These are phyloP conservation scores for Mortierella sp. DNA, from an alignment of 371 early-diverging fungal species.

Conservation along the genomic window DNA sequence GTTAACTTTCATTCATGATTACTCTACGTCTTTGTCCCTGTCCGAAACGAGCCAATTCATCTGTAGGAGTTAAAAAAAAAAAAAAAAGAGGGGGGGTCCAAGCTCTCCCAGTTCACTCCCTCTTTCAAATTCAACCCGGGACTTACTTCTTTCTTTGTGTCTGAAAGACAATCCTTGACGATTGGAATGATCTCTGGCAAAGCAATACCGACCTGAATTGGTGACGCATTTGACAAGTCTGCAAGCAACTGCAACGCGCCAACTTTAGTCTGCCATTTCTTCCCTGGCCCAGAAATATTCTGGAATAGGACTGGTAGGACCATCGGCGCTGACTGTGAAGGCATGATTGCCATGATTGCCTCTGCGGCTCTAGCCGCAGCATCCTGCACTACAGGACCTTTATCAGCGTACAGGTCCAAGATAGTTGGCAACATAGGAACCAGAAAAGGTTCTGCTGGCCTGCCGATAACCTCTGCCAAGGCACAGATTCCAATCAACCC, in stretches of 20 bases:
- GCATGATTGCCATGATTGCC: conserved; percentile 63
- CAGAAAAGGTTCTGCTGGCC: conserved; percentile 71
- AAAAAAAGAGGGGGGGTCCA: too few species aligned
- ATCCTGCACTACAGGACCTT: conserved; percentile 70
- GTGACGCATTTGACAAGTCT: conserved; percentile 66
- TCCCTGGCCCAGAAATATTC: conserved; percentile 68
- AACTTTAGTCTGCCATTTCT: conserved; percentile 85
- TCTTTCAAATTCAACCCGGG: neutral
- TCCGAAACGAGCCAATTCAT: too few species aligned
- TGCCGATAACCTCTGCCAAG: conserved; percentile 65
- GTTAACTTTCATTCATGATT: neutral
- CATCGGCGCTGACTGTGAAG: conserved; percentile 66
- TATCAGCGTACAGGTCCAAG: conserved; percentile 77
- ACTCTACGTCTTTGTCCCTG: neutral
- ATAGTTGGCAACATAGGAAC: conserved; percentile 65
- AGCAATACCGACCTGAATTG: conserved; percentile 66
- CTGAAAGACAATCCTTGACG: conserved; percentile 81
- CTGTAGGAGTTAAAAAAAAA: too few species aligned
- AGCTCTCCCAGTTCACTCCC: too few species aligned
- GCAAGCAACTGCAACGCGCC: conserved; percentile 70
- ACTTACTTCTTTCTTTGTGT: conserved; percentile 77
- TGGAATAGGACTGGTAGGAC: conserved; percentile 72
- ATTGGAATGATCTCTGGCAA: conserved; percentile 80
- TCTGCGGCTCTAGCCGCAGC: conserved; percentile 71
- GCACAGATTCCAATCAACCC: conserved; percentile 75